Base-by-base conservation (phyloP, 768 basidiomycete genomes). In the Suillus occidentalis region DNA sequence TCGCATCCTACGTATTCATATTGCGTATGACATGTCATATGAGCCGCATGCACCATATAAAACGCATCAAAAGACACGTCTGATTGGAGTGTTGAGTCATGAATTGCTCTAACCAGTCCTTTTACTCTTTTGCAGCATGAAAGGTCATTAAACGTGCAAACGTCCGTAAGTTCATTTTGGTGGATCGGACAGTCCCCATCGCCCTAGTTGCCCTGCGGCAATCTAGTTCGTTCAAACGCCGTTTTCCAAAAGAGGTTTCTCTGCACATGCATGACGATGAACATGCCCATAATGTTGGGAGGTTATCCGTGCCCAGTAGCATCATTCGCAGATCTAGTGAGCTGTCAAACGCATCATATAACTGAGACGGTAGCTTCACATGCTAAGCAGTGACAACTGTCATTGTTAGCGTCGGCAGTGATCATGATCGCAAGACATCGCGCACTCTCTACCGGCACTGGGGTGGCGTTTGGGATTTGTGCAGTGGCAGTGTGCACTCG, bases 1-100 rank as follows among this genome's bases (percentile, higher is more conserved):
- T 66, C 67, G 65, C 71, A 66, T 65, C 68, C 53, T 69, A 57
- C 59, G 64, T 72, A 66, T 70, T 66, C 64, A 71, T 71, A 66
- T 67, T 63, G 57, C 65, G 49, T 62, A 47, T 65, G 60, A 43
- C 55, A 65, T 69, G 69, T 69, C 67, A 61, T 73, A 72, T 72
- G 67, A 63, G 53, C 59, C 65, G 59, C 71, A 69, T 72, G 66
- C 66, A 67, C 20, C 22, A n/a, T 64, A 64, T 64, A 64, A 59
- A 59, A 40, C 25, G 12, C 58, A 59, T 42, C 6, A 18, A 59
- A 28, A 59, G 40, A 42, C 58, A 59, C 28, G 25, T 42, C 58
- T 42, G 57, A 28, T 42, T 59, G 25, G 40, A 42, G 39, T 31
- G 40, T 42, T 42, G 6, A 20, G 58, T 20, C 10, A 12, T 3